Conservation (phyloP, 2,329 filamentous ascomycete genomes). For the Aureobasidium sp. region DNA sequence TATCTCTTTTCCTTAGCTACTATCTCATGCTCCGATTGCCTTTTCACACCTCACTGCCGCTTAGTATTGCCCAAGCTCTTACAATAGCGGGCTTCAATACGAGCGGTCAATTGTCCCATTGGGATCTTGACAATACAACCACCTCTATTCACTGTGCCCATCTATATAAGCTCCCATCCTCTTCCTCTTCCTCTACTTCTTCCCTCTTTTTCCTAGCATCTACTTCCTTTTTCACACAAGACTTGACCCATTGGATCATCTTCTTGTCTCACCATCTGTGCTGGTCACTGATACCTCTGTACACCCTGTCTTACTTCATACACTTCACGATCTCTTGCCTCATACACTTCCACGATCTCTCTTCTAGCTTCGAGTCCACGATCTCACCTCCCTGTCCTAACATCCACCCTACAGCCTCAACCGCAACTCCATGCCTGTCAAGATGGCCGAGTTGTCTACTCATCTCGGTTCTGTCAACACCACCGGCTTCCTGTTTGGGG, state of each 20-base stretch:
- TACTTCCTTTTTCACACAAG: background rate
- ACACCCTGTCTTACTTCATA: background rate
- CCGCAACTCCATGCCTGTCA: conserved; percentile 88
- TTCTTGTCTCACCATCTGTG: background rate
- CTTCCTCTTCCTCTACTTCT: background rate
- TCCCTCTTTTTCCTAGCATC: background rate
- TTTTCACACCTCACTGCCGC: background rate
- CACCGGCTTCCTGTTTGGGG: conserved; percentile 75
- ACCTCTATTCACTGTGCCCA: background rate
- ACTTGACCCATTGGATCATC: background rate
- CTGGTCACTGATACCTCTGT: background rate
- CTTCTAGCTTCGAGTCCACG: background rate
- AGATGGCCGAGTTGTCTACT: conserved; percentile 37
- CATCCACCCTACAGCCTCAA: conserved; percentile 54
- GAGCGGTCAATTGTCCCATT: background rate
- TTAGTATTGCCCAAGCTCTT: too few relatives aligned
- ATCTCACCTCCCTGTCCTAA: background rate
- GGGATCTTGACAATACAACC: conserved; percentile 12
- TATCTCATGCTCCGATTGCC: background rate
- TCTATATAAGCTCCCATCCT: background rate
- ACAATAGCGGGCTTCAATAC: conserved; percentile 3
- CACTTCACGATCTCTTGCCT: background rate
- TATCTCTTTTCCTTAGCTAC: background rate
- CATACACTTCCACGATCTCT: conserved; percentile 2
- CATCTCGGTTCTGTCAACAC: conserved; percentile 77